Evolutionary conservation across 1,139 yeast genomes (phyloP), one percentile per base, ranked within the genome.

Genomic region (Candida sp.): DNA sequence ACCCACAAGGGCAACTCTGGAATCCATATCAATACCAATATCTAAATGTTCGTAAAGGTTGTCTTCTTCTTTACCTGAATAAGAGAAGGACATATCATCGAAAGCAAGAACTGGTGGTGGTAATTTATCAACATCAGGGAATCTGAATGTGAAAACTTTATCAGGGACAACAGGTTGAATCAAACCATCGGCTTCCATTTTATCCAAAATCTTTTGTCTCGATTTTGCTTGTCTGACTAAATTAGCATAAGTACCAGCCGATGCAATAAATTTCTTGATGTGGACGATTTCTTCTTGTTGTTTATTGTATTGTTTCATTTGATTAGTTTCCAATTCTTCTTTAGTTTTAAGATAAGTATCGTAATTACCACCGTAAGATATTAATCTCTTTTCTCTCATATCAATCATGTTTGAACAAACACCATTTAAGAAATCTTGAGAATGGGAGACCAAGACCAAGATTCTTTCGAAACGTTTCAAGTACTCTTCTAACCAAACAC

Each of bases 231-330:
- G 99, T 70, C 87, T 88, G 48, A 95, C 99, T 78, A 93, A 80
- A 75, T 95, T 95, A 51, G 99, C 99, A 75, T 93, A 95, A 48
- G 99, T 95, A 91, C 99, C 99, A 51, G 99, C 99, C 56, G 97
- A 87, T 43, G 99, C 99, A 75, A 93, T 95, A 67, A 93, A 93
- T 75, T 93, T 93, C 80, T 93, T 95, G 71, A 95, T 95, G 71
- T 93, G 99, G 38, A 84, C 90, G 64, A 95, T 93, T 81, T 93
- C 99, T 72, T 95, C 99, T 77, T 95, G 99, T 78, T 93, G 98
- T 73, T 93, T 95, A 62, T 73, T 69, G 74, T 93, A 93, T 69
- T 90, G 96, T 76, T 93, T 95, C 96, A 87, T 93, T 79, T 93
- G 99, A 71, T 93, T 93, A 54, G 95, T 85, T 73, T 95, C 99